Evolutionary conservation across 1,139 yeast genomes (phyloP).

Genomic region (Spencermartinsiella ligniputridi): DNA sequence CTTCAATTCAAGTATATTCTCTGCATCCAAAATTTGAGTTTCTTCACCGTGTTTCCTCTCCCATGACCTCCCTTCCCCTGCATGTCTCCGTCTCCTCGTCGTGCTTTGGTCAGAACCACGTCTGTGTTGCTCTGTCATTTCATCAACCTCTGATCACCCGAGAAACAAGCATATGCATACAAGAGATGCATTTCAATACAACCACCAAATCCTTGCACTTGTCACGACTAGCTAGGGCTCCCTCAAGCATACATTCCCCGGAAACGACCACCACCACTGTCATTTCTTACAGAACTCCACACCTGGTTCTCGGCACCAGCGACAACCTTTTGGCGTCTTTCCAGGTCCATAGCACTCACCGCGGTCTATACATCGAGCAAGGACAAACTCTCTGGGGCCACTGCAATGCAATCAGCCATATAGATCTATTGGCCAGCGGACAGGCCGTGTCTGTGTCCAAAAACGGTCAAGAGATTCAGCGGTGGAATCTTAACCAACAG

Average conservation of each 20-base stretch:
- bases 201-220: not conserved
- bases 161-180: slow-evolving; percentile 7
- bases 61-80: not conserved
- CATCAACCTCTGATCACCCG: slow-evolving; percentile 1
- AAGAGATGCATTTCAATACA: slow-evolving; percentile 8
- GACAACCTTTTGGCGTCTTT: slow-evolving; percentile 6
- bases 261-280: not conserved
- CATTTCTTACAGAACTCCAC: slow-evolving; percentile 6
- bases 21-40: not conserved
- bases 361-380: not conserved
- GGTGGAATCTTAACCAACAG: slow-evolving; percentile 16
- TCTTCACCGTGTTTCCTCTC: not conserved
- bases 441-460: slow-evolving; percentile 19
- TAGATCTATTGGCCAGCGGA: slow-evolving; percentile 14
- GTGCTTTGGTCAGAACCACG: not conserved
- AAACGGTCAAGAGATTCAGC: slow-evolving; percentile 16
- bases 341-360: not conserved
- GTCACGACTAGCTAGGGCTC: slow-evolving; percentile 4
- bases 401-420: slow-evolving; percentile 14
- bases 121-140: not conserved
- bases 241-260: not conserved
- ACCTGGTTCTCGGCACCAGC: slow-evolving; percentile 5
- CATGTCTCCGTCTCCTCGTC: not conserved
- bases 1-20: not conserved
- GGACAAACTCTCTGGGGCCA: slow-evolving; percentile 17